Base-by-base conservation (phyloP, 2,329 filamentous ascomycete genomes). In the Cercospora brassicicola region DNA sequence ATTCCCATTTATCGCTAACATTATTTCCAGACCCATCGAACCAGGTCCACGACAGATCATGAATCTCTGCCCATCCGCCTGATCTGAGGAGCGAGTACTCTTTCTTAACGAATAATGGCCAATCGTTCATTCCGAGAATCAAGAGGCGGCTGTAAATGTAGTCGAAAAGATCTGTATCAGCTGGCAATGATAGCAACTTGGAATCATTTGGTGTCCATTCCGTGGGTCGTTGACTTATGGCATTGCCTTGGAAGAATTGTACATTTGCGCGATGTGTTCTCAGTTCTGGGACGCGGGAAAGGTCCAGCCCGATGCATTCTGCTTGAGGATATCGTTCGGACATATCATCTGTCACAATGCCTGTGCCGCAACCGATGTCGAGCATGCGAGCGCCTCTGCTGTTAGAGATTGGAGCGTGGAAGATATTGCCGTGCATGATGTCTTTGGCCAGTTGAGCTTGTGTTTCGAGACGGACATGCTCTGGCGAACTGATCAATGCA, bases 231-330 rank as follows among this genome's bases (percentile, higher is more conserved):
- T 67, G 62, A 18, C 31, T 30, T 5, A 62, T 33, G 28, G 66
- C 42, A 51, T 72, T 68, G 36, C 68, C 68, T 60, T 72, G 61
- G 36, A 69, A 59, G 51, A 69, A 72, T 4, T 23, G 57, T 6
- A 66, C 59, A 20, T 67, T 69, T 0, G 33, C 10, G 20, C 36
- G 30, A 26, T 67, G 66, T 53, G 28, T 11, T 9, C 59, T 48
- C 26, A 62, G 56, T 10, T 33, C 20, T 42, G 68, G 68, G 3
- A 75, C 69, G 20, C 61, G 11, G 20, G 65, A 69, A 20, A 79
- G 72, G 66, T 82, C 80, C 28, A 77, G 78, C 36, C 76, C 79
- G 59, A 74, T 74, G 8, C 80, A 74, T 62, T 78, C 71, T 15
- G 77, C 72, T 13, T 76, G 67, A 51, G 68, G 72, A 57, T 63